Evolutionary conservation across 768 basidiomycete species (phyloP).

Genomic region (Macrolepiota albuminosa): DNA sequence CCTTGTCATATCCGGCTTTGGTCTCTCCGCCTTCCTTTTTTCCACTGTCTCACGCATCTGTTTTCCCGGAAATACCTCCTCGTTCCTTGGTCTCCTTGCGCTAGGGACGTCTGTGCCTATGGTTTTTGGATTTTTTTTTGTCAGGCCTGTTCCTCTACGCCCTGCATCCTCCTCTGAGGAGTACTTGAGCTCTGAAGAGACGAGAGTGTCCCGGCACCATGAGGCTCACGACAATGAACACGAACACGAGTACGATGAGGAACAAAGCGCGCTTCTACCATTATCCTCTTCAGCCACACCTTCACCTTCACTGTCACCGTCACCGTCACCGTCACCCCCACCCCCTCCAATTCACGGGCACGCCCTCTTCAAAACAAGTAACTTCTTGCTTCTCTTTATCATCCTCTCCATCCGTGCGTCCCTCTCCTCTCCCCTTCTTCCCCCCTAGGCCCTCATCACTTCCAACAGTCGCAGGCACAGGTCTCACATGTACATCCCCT

Average conservation of each 20-base stretch:
- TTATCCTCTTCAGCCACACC: neutral
- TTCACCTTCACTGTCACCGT: too few relatives aligned
- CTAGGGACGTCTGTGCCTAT: conserved; percentile 78
- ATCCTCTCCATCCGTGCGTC: conserved; percentile 55
- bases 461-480: conserved; percentile 60
- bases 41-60: conserved; percentile 66
- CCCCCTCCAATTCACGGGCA: conserved; percentile 18
- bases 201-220: neutral
- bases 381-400: conserved; percentile 31
- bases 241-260: conserved; percentile 4
- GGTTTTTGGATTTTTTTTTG: conserved; percentile 69
- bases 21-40: conserved; percentile 89
- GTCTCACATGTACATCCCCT: conserved; percentile 60
- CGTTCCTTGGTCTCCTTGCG: conserved; percentile 70
- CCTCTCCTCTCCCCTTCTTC: conserved; percentile 17
- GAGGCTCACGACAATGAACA: neutral
- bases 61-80: conserved; percentile 75
- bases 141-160: conserved; percentile 70
- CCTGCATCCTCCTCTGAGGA: conserved; percentile 38
- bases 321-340: conserved; percentile 3
- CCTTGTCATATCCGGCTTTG: conserved; percentile 81
- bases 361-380: conserved; percentile 15
- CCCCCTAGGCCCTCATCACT: neutral
- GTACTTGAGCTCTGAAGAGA: neutral
- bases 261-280: conserved; percentile 4